phyloP scores from a whole-genome alignment of 2,329 filamentous ascomycete species.

The Whalleya microplaca region DNA sequence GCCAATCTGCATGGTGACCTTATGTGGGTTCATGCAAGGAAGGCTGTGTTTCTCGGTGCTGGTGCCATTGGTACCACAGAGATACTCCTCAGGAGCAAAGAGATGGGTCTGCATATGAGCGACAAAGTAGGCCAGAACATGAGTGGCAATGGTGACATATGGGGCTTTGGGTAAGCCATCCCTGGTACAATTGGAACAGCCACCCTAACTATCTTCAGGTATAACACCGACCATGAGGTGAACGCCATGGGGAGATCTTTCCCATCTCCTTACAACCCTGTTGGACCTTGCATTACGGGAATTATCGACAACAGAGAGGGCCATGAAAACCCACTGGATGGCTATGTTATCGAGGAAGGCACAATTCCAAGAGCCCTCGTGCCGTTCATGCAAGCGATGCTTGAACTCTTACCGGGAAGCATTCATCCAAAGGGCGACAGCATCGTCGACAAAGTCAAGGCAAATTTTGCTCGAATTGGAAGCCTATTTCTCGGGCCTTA shows the following conservation, averaged over 20 bases:
- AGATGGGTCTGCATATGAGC: constrained; percentile 62
- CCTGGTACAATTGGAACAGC: background rate
- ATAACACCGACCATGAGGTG: constrained; percentile 60
- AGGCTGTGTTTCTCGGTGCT: constrained; percentile 69
- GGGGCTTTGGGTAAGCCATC: constrained; percentile 59
- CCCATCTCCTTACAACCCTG: constrained; percentile 54
- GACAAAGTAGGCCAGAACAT: constrained; percentile 60
- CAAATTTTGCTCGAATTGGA: constrained; percentile 51
- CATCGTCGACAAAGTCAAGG: constrained; percentile 47
- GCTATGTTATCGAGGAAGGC: constrained; percentile 68
- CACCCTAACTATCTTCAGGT: constrained; percentile 43
- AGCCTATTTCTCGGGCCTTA: constrained; percentile 64
- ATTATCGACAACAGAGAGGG: constrained; percentile 62
- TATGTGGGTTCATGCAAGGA: constrained; percentile 69
- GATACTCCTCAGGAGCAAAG: constrained; percentile 63
- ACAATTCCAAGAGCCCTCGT: constrained; percentile 61
- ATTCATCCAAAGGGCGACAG: constrained; percentile 43
- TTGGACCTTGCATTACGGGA: constrained; percentile 66
- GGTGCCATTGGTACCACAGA: constrained; percentile 68
- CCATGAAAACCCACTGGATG: constrained; percentile 59
- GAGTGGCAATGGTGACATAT: constrained; percentile 69
- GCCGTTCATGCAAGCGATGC: constrained; percentile 58
- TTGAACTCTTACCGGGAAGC: constrained; percentile 57
- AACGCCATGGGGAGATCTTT: constrained; percentile 58
- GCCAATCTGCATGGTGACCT: constrained; percentile 60